Conservation (phyloP, 2,329 filamentous ascomycete genomes). For the Tolypocladium nubicola region DNA sequence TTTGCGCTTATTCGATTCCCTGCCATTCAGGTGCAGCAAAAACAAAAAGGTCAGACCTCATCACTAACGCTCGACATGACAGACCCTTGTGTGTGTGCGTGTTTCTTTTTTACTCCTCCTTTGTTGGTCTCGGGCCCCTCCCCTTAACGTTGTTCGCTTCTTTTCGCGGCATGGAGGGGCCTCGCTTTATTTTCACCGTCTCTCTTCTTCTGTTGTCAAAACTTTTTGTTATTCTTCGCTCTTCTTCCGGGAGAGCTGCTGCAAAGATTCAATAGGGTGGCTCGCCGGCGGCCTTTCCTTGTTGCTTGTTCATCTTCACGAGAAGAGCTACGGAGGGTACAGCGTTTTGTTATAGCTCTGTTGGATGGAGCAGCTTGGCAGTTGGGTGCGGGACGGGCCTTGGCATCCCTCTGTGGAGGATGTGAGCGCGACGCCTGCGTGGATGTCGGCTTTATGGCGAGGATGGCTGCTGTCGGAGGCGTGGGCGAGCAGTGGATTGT, state of each 20-base stretch:
- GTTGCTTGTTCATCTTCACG: background rate
- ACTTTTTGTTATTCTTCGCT: background rate
- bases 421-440: background rate
- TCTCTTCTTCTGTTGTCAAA: background rate
- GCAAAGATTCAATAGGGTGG: background rate
- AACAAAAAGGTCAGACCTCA: conserved; percentile 6
- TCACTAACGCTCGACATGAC: conserved; percentile 10
- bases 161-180: background rate
- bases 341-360: conserved; percentile 1
- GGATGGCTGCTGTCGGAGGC: background rate
- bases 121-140: background rate
- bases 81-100: conserved; percentile 8
- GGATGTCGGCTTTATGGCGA: background rate
- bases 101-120: background rate
- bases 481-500: background rate
- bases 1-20: conserved; percentile 13
- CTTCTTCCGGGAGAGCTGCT: background rate
- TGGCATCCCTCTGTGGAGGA: background rate
- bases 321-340: background rate
- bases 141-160: background rate
- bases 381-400: background rate
- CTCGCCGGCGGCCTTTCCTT: background rate
- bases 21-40: conserved; percentile 6
- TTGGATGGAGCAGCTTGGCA: background rate
- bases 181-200: background rate